A percentile compares a stretch with the other conserved stretches of the same genome.
These are phyloP conservation scores for Fusarium sp. DNA, from an alignment of 2,329 filamentous ascomycete genomes.

Conservation along the genomic window DNA sequence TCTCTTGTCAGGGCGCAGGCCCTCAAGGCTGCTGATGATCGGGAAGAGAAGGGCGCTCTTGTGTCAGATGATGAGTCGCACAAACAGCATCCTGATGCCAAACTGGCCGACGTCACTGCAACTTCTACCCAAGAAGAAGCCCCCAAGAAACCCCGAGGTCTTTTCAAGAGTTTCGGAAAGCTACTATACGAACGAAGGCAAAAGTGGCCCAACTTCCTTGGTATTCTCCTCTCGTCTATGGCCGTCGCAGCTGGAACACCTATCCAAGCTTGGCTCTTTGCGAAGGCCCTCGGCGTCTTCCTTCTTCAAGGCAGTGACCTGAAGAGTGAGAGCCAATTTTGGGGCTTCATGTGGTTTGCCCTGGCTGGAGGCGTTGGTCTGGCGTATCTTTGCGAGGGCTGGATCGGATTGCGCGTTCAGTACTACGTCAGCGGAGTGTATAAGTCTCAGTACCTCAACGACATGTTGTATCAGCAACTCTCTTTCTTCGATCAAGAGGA, in stretches of 20 bases:
- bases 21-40: conserved; percentile 1
- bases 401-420: conserved; percentile 28
- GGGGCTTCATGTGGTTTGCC: conserved; percentile 50
- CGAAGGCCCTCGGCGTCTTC: conserved; percentile 45
- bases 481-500: conserved; percentile 48
- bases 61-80: conserved; percentile 1
- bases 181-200: conserved; percentile 37
- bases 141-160: not conserved
- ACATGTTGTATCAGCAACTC: conserved; percentile 47
- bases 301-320: conserved; percentile 47
- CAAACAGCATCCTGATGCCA: not conserved
- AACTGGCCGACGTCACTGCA: not conserved
- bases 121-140: rapidly evolving
- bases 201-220: conserved; percentile 44
- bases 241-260: conserved; percentile 44
- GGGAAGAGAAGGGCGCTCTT: not conserved
- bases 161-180: conserved; percentile 29
- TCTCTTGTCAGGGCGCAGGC: conserved; percentile 43
- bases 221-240: conserved; percentile 43
- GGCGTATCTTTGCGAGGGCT: conserved; percentile 44
- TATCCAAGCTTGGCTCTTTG: conserved; percentile 48
- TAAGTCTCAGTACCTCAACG: conserved; percentile 46
- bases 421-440: conserved; percentile 38
- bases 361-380: conserved; percentile 47
- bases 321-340: conserved; percentile 38